Percentiles rank a stretch among this genome's conserved stretches.
These are phyloP conservation scores for Acanthamoeba lenticulata DNA, from an alignment of 208 protist species.

Conservation along the genomic window DNA sequence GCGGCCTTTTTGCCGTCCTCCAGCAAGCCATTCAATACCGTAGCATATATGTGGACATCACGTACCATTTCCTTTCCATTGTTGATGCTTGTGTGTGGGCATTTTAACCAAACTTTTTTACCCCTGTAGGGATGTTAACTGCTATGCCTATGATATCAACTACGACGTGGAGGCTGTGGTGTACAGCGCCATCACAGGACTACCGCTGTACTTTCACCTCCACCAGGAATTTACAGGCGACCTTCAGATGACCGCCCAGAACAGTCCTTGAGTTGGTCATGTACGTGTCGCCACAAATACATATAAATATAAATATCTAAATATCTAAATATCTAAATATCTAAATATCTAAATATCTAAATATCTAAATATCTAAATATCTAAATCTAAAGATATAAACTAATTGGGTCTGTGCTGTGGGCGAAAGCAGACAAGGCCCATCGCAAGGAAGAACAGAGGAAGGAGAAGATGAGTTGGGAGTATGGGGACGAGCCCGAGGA, in stretches of 20 bases:
- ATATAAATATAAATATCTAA: no score
- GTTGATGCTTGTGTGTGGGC: not conserved
- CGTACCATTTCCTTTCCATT: not conserved
- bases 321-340: no score
- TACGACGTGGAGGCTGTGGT: not conserved
- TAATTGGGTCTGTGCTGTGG: no score
- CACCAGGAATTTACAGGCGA: not conserved
- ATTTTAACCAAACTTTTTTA: not conserved
- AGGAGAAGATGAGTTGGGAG: no score
- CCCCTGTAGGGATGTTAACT: not conserved
- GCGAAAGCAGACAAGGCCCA: no score
- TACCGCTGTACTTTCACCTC: not conserved
- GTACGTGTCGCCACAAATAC: not conserved
- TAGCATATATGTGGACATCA: not conserved
- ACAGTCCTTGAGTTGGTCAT: not conserved
- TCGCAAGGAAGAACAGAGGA: no score
- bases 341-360: no score
- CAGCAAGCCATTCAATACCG: not conserved
- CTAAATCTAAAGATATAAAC: no score
- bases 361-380: no score
- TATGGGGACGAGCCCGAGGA: no score
- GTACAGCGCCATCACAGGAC: not conserved
- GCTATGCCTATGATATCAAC: not conserved
- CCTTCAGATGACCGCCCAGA: not conserved
- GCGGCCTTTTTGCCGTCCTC: not conserved